These are phyloP conservation scores for Sporothrix schenckii DNA, from an alignment of 2,329 filamentous ascomycete species.

Conservation along the genomic window DNA sequence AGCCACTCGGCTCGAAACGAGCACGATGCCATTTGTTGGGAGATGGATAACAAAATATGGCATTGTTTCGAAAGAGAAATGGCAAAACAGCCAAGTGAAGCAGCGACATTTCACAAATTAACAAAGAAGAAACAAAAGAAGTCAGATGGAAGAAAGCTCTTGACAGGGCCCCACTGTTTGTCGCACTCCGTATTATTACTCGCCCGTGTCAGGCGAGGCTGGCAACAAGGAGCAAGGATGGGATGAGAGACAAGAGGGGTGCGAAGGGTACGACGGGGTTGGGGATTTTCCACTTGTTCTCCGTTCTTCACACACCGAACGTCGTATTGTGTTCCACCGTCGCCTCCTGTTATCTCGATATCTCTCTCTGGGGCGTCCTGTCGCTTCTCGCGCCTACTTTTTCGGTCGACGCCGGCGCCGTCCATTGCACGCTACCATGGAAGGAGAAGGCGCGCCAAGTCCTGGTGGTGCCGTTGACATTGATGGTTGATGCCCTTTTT, in stretches of 20 bases:
- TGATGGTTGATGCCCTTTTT: neutral
- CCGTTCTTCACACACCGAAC: neutral
- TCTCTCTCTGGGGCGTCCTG: constrained; percentile 9
- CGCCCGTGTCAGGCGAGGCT: constrained; percentile 24
- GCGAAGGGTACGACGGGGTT: neutral
- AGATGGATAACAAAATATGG: neutral
- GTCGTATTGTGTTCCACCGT: neutral
- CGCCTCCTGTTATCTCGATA: constrained; percentile 14
- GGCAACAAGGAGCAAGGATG: neutral
- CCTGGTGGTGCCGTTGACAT: neutral
- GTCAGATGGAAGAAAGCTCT: constrained; percentile 13
- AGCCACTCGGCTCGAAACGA: neutral
- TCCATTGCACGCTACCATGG: constrained; percentile 15
- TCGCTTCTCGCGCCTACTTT: constrained; percentile 9
- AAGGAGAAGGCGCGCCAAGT: neutral
- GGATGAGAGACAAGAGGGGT: neutral
- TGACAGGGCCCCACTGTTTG: neutral
- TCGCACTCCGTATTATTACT: neutral
- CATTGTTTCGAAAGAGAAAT: neutral
- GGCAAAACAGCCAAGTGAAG: neutral
- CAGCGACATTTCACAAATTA: no score
- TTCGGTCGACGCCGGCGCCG: constrained; percentile 11
- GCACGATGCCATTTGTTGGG: neutral
- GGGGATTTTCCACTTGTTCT: constrained; percentile 3
- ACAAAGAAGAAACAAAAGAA: neutral